A percentile compares a stretch with the other conserved stretches of the same genome.
Evolutionary conservation across 352 stramenopile species (phyloP).

Genomic region (Globisporangium cederbergense): DNA sequence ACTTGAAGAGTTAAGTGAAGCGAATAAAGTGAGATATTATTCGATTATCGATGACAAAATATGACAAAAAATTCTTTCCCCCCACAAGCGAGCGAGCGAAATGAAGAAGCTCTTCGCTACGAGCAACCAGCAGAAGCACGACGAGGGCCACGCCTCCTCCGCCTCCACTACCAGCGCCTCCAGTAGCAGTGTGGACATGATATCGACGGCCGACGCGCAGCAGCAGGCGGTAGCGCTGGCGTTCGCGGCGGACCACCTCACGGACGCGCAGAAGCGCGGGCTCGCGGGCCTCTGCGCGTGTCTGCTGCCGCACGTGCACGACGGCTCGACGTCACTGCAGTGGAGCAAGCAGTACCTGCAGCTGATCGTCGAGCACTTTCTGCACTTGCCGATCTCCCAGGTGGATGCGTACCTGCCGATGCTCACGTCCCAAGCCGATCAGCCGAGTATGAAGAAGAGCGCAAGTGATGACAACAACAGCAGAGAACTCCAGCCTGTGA

Average conservation of each 20-base stretch:
- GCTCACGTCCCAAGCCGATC: constrained; percentile 34
- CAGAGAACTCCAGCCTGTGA: constrained; percentile 9
- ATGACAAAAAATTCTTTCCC: too few species aligned
- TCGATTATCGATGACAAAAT: too few species aligned
- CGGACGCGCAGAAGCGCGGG: constrained; percentile 56
- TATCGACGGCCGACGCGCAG: neutral
- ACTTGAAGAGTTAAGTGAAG: constrained; percentile 31
- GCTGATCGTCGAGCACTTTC: constrained; percentile 59
- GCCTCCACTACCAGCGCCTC: too few species aligned
- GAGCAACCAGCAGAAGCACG: neutral
- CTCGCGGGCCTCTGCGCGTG: constrained; percentile 66
- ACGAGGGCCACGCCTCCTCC: neutral
- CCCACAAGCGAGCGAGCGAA: neutral
- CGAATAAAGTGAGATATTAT: too few species aligned
- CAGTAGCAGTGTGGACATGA: neutral
- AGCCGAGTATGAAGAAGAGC: constrained; percentile 18
- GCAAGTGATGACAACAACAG: neutral
- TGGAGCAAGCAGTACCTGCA: constrained; percentile 70
- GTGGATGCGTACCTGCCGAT: constrained; percentile 74
- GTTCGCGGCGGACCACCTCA: constrained; percentile 35
- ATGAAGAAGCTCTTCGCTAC: constrained; percentile 8
- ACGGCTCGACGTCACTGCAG: constrained; percentile 46
- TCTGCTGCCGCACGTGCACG: constrained; percentile 57
- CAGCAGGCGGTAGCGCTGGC: constrained; percentile 1
- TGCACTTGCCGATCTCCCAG: constrained; percentile 44